phyloP scores from a whole-genome alignment of 768 basidiomycete genomes.

The Auriscalpium microsporum region DNA sequence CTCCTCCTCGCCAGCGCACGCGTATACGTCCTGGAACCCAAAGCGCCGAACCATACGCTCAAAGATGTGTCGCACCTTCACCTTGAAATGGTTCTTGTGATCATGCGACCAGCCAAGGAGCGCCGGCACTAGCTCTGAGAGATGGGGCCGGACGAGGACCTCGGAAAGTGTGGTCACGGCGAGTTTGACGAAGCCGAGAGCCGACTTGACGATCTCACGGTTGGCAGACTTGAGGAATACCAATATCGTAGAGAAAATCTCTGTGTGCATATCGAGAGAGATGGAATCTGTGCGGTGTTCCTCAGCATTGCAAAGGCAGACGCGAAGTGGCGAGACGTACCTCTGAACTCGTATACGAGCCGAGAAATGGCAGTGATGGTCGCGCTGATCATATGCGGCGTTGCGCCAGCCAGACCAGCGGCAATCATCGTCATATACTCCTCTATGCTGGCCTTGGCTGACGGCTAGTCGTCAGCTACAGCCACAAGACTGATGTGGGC shows the following conservation, averaged over 20 bases:
- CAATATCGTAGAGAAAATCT: conserved; percentile 78
- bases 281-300: conserved; percentile 45
- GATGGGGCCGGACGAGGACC: conserved; percentile 66
- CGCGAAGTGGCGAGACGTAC: conserved; percentile 31
- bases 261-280: conserved; percentile 62
- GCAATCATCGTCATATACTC: conserved; percentile 97
- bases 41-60: conserved; percentile 92
- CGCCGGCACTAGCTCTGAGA: conserved; percentile 72
- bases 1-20: conserved; percentile 67
- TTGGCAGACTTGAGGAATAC: conserved; percentile 92
- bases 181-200: conserved; percentile 91
- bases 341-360: conserved; percentile 92
- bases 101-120: conserved; percentile 91
- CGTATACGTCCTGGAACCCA: conserved; percentile 76
- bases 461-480: too few species aligned
- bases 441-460: conserved; percentile 67
- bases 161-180: conserved; percentile 76
- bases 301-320: background rate
- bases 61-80: conserved; percentile 93
- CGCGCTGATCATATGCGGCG: conserved; percentile 97
- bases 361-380: conserved; percentile 91
- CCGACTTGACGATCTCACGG: conserved; percentile 96
- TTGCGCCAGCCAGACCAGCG: conserved; percentile 87
- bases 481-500: too few species aligned
- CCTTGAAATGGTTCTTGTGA: conserved; percentile 98